A percentile compares a stretch with the other conserved stretches of the same genome.
These are phyloP conservation scores for Knoxia roxburghii DNA, from an alignment of 257 asterid species.

Conservation along the genomic window DNA sequence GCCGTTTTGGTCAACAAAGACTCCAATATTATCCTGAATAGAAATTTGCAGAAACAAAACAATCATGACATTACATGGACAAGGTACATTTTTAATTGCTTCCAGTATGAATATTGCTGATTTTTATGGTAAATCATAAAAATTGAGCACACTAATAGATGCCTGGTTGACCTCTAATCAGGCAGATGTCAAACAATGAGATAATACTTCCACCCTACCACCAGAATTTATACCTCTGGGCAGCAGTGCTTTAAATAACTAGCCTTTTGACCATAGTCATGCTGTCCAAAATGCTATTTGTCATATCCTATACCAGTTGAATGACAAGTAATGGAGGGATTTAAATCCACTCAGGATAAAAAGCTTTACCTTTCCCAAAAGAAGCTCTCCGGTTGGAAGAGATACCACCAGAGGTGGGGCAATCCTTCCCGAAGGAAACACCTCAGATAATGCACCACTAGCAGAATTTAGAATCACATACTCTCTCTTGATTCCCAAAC, in stretches of 20 bases:
- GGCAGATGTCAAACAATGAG: neutral
- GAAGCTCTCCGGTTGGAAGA: conserved; percentile 90
- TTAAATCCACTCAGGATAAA: neutral
- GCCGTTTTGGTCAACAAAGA: conserved; percentile 96
- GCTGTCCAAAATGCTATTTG: neutral
- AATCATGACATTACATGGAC: neutral
- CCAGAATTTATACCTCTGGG: neutral
- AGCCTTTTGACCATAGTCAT: neutral
- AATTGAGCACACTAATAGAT: neutral
- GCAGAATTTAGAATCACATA: conserved; percentile 72
- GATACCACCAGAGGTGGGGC: conserved; percentile 92
- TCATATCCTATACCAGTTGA: neutral
- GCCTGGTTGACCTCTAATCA: neutral
- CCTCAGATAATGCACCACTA: conserved; percentile 81
- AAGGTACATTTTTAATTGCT: neutral
- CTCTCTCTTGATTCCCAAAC: conserved; percentile 83
- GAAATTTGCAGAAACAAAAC: conserved; percentile 5
- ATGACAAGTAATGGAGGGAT: neutral
- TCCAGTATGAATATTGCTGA: neutral
- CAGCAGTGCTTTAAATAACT: neutral
- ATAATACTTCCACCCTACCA: neutral
- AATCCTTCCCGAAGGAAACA: conserved; percentile 89
- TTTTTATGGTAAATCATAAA: neutral
- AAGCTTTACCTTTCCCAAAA: conserved; percentile 73
- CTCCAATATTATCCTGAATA: conserved; percentile 91